Evolutionary conservation across 2,329 filamentous ascomycete genomes (phyloP).

Genomic region (Purpureocillium takamizusanense): DNA sequence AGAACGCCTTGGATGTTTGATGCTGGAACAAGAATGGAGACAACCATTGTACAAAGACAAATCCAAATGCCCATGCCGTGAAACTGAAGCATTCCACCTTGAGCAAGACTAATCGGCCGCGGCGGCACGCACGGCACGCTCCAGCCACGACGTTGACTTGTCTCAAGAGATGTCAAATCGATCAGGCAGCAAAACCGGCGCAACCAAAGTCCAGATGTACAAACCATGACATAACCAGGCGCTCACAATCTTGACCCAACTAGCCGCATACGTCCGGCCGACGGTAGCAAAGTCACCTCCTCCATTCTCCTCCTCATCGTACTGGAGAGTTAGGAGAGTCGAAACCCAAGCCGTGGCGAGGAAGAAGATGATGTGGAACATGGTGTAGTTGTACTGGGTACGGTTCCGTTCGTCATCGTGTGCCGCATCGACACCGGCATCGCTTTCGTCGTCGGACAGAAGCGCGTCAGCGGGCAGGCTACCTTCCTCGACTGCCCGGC

Average conservation of each 20-base stretch:
- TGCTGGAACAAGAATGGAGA: not conserved
- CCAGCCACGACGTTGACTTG: not conserved
- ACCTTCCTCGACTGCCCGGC: slow-evolving; percentile 85
- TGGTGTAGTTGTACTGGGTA: slow-evolving; percentile 92
- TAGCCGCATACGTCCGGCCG: slow-evolving; percentile 91
- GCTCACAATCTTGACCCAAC: slow-evolving; percentile 98
- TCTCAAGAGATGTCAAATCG: slow-evolving; percentile 57
- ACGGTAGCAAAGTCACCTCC: slow-evolving; percentile 79
- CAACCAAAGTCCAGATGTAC: slow-evolving; percentile 87
- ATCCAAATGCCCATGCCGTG: too few relatives aligned
- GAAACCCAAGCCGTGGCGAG: slow-evolving; percentile 93
- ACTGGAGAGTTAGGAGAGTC: slow-evolving; percentile 72
- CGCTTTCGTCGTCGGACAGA: slow-evolving; percentile 62
- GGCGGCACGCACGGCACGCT: too few relatives aligned
- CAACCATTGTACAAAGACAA: too few relatives aligned
- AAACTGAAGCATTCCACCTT: too few relatives aligned
- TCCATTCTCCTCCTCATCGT: slow-evolving; percentile 51
- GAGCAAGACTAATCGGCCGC: too few relatives aligned
- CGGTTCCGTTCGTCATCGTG: slow-evolving; percentile 82
- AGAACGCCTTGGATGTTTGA: not conserved
- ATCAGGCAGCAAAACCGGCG: slow-evolving; percentile 77
- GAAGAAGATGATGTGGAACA: slow-evolving; percentile 98
- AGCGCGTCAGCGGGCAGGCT: slow-evolving; percentile 86
- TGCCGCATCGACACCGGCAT: slow-evolving; percentile 50
- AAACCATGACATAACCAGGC: slow-evolving; percentile 94